Evolutionary conservation across 1,139 yeast genomes (phyloP), one percentile per base, ranked within the genome.

Genomic region (Starmera stellimalicola): DNA sequence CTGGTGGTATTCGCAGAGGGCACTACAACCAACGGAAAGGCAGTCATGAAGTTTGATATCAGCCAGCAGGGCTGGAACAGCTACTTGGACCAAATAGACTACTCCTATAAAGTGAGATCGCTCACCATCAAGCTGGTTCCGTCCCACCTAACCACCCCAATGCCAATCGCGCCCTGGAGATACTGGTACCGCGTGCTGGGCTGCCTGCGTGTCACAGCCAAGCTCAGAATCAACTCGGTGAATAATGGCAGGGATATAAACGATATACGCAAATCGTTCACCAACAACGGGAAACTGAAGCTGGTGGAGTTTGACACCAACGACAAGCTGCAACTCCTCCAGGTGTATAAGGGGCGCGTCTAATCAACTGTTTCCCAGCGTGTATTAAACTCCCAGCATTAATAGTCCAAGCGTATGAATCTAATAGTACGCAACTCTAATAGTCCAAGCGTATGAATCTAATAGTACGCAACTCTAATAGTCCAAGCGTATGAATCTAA

Each of bases 1-100:
- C n/a, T n/a, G n/a, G n/a, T n/a, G n/a, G n/a, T 77, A 30, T 68
- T 79, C 33, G 60, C 73, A 16, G 93, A 81, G 49, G 87, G 87
- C 1, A 77, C 87, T 0, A 63, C 84, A 0, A 70, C 84, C 2
- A 80, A 79, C 48, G 80, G 80, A 37, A 72, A 70, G 43, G 65
- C 77, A 0, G 50, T 76, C 0, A 57, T 76, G 36, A 77, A 78
- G 12, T 71, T 73, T 40, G 23, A 20, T n/a, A 22, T 22, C 11
- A 22, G 8, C 5, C 14, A 22, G 2, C 25, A 22, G 12, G 25
- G 12, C 8, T 6, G 11, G 8, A 22, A 14, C 12, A n/a, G 12
- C 11, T 22, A n/a, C 14, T n/a, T 7, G 11, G 7, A 22, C 11
- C n/a, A n/a, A n/a, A n/a, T n/a, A n/a, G n/a, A n/a, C n/a, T n/a